Conservation (phyloP, 2,329 filamentous ascomycete species). For the Chaetomium globosum region DNA sequence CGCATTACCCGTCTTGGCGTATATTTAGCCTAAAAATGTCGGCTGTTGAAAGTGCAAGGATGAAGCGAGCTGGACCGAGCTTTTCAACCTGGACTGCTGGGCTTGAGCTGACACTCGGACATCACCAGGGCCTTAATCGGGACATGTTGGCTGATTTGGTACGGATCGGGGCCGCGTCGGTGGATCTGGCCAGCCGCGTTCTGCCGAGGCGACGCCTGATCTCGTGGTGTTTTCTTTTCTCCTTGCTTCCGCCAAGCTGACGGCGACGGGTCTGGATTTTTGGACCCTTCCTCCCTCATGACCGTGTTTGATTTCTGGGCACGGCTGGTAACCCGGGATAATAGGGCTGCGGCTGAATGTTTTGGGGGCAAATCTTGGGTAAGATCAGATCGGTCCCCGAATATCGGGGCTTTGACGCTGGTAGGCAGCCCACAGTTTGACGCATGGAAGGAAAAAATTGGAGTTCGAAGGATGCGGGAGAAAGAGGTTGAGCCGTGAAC, state of each 20-base stretch:
- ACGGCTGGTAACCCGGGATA: slow-evolving; percentile 9
- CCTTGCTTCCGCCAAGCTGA: neutral
- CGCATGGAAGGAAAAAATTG: neutral
- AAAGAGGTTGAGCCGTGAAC: neutral
- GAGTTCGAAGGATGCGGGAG: slow-evolving; percentile 5
- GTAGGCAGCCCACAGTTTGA: neutral
- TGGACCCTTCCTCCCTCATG: neutral
- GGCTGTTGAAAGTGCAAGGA: slow-evolving; percentile 17
- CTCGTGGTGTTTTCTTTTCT: neutral
- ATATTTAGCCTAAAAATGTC: slow-evolving; percentile 28
- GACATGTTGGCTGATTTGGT: slow-evolving; percentile 13
- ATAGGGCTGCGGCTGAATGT: slow-evolving; percentile 26
- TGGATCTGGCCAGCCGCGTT: neutral
- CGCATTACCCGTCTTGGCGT: slow-evolving; percentile 31
- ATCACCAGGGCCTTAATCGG: slow-evolving; percentile 5
- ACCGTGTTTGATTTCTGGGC: neutral
- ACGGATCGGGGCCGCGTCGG: neutral
- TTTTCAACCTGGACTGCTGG: neutral
- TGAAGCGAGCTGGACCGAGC: neutral
- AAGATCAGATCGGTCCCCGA: slow-evolving; percentile 11
- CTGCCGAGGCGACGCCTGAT: slow-evolving; percentile 5
- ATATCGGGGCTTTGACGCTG: slow-evolving; percentile 10
- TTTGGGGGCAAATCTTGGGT: slow-evolving; percentile 20
- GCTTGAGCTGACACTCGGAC: neutral
- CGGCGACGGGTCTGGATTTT: neutral